Base-by-base conservation (phyloP, 2,329 filamentous ascomycete species). In the Ophiostoma himal-ulmi region DNA sequence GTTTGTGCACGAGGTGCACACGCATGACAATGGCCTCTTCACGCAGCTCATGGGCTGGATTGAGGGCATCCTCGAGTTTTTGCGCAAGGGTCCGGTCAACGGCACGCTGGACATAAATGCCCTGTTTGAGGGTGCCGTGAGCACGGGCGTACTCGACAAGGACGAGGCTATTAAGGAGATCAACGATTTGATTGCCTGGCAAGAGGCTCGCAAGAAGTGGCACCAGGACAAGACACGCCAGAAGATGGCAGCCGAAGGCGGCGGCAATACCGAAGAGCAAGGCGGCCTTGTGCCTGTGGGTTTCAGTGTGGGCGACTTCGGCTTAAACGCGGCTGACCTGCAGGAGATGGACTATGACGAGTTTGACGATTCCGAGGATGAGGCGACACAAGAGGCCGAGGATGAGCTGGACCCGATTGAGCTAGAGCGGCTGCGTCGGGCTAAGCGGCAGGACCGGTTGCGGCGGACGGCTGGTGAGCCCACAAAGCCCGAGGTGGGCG, bases 11-110 rank as follows among this genome's bases (percentile, higher is more conserved):
- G 95, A 99, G 80, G 94, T 99, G 0, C 95, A 99, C 77, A 89
- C 92, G 7, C 94, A 99, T 76, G 95, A 99, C 78, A 96, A 99
- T 73, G 95, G 95, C 0, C 86, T 99, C 1, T 99, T 99, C 76
- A 94, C 93, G 48, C 92, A 96, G 76, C 86, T 99, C 68, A 99
- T 99, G 95, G 89, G 89, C 36, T 98, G 95, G 95, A 89, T 98
- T 65, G 95, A 99, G 81, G 91, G 91, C 48, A 98, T 99, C 71
- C 86, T 99, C 6, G 92, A 95, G 73, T 99, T 98, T 80, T 83
- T 99, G 41, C 88, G 94, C 65, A 89, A 93, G 74, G 95, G 95
- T 0, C 95, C 94, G 1, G 86, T 85, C 75, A 93, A 92, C 68
- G 93, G 93, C 52, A 94, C 91, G 73, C 83, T 99, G 26, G 94